Evolutionary conservation across 1,139 yeast genomes (phyloP), one percentile per base, ranked within the genome.

Genomic region (Hyphopichia burtonii): DNA sequence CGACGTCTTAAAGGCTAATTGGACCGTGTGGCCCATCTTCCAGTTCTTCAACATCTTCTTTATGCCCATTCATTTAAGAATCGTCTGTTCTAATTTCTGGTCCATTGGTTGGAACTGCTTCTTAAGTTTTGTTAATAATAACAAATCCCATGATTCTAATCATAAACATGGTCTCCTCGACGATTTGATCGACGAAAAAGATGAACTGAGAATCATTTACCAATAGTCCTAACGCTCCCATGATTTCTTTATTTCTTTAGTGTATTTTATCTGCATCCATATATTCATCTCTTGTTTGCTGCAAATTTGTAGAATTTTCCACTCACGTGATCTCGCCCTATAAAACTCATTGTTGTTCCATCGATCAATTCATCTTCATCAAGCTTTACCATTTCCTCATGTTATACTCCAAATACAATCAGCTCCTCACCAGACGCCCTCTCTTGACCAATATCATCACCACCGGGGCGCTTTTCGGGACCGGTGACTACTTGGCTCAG

Each of bases 1-100:
- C 69, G 65, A 59, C 20, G 75, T 72, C 20, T 59, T 71, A 47
- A 61, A 47, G 37, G 72, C 76, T 14, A 61, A 61, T 48, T 71
- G 77, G 75, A 57, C 67, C 12, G 73, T 71, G 14, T 72, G 78
- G 78, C 75, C 76, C 0, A 57, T 63, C 1, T 69, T 72, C 50
- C 76, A 70, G 52, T 53, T 70, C 36, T 46, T 68, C 42, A 68
- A 66, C 51, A 59, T 72, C 38, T 65, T 64, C 48, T 66, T 62
- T 41, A 56, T 70, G 19, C 78, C 78, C 1, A 64, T 71, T 6
- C 76, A 71, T 47, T 58, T 68, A 36, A 55, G 78, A 42, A 63
- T 70, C 17, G 66, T 72, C 10, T 60, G 68, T 16, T 56, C 70
- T 25, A 72, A 72, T 48, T 39, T 71, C 12, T 70, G 73, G 65